Conservation (phyloP, 129 eudicot species). For the Artemisia argyi region DNA sequence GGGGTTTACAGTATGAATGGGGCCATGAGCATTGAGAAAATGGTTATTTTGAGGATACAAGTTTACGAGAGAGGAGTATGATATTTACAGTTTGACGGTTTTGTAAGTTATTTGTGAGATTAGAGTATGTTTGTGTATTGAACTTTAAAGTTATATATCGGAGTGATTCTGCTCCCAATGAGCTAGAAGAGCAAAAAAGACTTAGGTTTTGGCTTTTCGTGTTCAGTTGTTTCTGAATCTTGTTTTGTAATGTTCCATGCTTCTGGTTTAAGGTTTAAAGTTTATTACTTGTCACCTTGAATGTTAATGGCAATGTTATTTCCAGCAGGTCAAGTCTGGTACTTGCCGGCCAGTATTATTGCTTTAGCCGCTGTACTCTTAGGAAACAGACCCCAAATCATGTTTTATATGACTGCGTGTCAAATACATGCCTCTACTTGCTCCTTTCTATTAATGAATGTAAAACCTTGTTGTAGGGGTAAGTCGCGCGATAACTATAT, state of each 20-base stretch:
- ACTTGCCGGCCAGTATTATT: too few relatives aligned
- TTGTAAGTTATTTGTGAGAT: conserved; percentile 32
- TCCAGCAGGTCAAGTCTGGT: too few relatives aligned
- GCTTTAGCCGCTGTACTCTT: too few relatives aligned
- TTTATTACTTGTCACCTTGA: conserved; percentile 1
- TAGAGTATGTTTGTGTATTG: conserved; percentile 10
- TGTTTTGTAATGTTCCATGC: background rate
- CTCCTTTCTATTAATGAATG: too few relatives aligned
- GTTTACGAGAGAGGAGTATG: conserved; percentile 1
- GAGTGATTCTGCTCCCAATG: conserved; percentile 26
- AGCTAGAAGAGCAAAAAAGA: conserved; percentile 9
- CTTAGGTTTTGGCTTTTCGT: background rate
- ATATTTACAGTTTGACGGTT: conserved; percentile 13
- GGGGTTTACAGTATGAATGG: background rate
- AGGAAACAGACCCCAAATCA: too few relatives aligned
- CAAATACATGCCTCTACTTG: too few relatives aligned
- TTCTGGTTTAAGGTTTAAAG: conserved; percentile 1
- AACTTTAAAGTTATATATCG: conserved; percentile 29
- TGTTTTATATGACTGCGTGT: too few relatives aligned
- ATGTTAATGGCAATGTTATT: too few relatives aligned
- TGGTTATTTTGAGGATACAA: conserved; percentile 24
- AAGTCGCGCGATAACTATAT: too few relatives aligned
- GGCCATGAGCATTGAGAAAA: background rate
- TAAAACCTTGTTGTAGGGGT: too few relatives aligned
- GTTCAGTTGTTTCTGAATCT: background rate